Evolutionary conservation across 2,329 filamentous ascomycete genomes (phyloP).

Genomic region (Sarocladiaceae sp.): DNA sequence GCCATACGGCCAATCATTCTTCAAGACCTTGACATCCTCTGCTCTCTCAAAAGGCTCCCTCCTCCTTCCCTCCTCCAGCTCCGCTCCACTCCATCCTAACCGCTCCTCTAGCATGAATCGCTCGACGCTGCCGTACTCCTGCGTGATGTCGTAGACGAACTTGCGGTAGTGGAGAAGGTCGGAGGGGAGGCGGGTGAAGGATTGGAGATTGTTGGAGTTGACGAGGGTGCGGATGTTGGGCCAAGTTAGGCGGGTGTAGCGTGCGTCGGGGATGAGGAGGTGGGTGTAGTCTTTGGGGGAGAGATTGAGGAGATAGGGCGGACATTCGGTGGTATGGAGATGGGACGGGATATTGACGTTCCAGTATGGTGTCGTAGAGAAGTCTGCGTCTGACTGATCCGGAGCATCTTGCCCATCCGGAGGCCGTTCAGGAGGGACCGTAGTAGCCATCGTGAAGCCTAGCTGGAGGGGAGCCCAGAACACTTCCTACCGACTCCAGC

Average conservation of each 20-base stretch:
- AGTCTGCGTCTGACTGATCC: no score
- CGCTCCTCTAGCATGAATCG: slow-evolving; percentile 66
- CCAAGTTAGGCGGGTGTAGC: slow-evolving; percentile 64
- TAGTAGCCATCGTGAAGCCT: no score
- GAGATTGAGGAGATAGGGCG: slow-evolving; percentile 59
- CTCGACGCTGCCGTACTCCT: slow-evolving; percentile 69
- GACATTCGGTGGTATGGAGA: slow-evolving; percentile 61
- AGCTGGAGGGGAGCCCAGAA: no score
- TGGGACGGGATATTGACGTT: slow-evolving; percentile 66
- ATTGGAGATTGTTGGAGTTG: slow-evolving; percentile 59
- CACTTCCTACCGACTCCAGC: no score
- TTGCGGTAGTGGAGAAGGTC: slow-evolving; percentile 72
- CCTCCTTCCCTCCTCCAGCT: slow-evolving; percentile 12
- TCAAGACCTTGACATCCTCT: slow-evolving; percentile 65
- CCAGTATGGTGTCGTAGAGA: slow-evolving; percentile 75
- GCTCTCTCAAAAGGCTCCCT: slow-evolving; percentile 35
- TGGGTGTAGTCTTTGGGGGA: slow-evolving; percentile 63
- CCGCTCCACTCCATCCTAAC: slow-evolving; percentile 56
- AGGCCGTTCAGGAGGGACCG: no score
- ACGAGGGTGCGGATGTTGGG: slow-evolving; percentile 59
- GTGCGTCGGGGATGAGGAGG: slow-evolving; percentile 62
- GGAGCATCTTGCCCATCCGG: no score
- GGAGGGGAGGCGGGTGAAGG: slow-evolving; percentile 70
- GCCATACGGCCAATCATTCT: slow-evolving; percentile 94
- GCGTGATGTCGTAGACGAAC: slow-evolving; percentile 58